These are phyloP conservation scores for Agaricus blazei DNA, from an alignment of 768 basidiomycete genomes.

Conservation along the genomic window DNA sequence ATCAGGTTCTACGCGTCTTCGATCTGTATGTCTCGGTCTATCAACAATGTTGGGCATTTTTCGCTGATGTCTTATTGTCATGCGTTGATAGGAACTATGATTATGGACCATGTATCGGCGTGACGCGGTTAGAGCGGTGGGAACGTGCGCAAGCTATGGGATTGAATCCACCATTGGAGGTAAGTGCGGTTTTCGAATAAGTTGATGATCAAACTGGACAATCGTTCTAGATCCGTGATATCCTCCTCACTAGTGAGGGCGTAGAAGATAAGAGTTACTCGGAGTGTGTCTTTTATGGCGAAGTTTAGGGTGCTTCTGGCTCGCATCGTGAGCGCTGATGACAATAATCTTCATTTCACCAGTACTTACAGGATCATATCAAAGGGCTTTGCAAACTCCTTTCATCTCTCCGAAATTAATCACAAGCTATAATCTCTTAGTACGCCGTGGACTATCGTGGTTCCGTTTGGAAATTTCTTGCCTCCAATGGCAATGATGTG, in stretches of 20 bases:
- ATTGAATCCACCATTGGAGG: conserved; percentile 76
- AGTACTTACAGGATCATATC: background rate
- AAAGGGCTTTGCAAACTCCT: too few relatives aligned
- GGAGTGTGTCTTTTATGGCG: conserved; percentile 57
- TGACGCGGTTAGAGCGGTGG: conserved; percentile 85
- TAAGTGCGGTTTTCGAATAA: conserved; percentile 18
- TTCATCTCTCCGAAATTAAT: too few relatives aligned
- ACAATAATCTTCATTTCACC: background rate
- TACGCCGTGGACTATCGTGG: too few relatives aligned
- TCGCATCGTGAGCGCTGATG: background rate
- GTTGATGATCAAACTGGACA: background rate
- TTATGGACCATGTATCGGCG: conserved; percentile 76
- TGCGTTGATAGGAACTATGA: conserved; percentile 52
- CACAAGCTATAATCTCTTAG: background rate
- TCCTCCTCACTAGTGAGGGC: conserved; percentile 68
- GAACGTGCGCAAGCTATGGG: conserved; percentile 76
- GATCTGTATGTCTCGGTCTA: conserved; percentile 50
- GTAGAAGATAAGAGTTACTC: conserved; percentile 44
- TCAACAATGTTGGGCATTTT: background rate
- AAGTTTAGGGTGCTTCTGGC: conserved; percentile 23
- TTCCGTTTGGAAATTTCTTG: too few relatives aligned
- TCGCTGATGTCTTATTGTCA: conserved; percentile 4
- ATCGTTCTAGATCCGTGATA: conserved; percentile 62
- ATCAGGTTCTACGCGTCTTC: conserved; percentile 74
- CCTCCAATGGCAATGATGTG: too few relatives aligned